A percentile compares a stretch with the other conserved stretches of the same genome.
Conservation (phyloP, 257 asterid genomes). For the Fraxinus quadrangulata region DNA sequence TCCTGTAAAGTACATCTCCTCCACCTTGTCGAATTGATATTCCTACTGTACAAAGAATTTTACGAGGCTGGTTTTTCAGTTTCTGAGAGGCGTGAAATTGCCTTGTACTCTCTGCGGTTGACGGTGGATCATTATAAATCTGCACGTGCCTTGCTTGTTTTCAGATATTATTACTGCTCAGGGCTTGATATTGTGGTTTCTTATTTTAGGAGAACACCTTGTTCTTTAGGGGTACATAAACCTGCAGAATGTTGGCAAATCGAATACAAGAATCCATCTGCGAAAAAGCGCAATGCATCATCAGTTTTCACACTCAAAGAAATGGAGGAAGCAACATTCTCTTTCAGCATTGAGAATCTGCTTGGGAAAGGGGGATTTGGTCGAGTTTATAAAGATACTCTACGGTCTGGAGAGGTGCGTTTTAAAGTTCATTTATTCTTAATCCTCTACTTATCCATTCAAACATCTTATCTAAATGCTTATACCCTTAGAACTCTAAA, state of each 20-base stretch:
- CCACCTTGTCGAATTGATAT: too few relatives aligned
- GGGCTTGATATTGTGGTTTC: conserved; percentile 3
- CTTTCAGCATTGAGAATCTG: conserved; percentile 69
- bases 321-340: conserved; percentile 83
- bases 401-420: conserved; percentile 79
- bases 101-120: too few relatives aligned
- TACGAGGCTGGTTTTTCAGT: too few relatives aligned
- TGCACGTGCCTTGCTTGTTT: too few relatives aligned
- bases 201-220: neutral
- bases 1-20: neutral
- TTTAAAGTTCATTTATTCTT: neutral
- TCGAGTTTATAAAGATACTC: conserved; percentile 79
- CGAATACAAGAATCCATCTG: conserved; percentile 62
- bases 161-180: neutral
- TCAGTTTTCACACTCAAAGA: conserved; percentile 74
- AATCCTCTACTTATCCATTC: neutral
- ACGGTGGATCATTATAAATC: too few relatives aligned
- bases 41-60: too few relatives aligned
- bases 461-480: neutral
- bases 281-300: conserved; percentile 71
- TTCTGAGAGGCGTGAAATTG: too few relatives aligned
- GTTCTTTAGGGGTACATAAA: conserved; percentile 75
- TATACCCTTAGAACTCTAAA: neutral
- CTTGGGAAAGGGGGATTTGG: conserved; percentile 95
- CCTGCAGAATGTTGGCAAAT: conserved; percentile 78